Percentiles rank a stretch among this genome's conserved stretches.
These are phyloP conservation scores for Citrullus colocynthis DNA, from an alignment of 306 rosid species.

Conservation along the genomic window DNA sequence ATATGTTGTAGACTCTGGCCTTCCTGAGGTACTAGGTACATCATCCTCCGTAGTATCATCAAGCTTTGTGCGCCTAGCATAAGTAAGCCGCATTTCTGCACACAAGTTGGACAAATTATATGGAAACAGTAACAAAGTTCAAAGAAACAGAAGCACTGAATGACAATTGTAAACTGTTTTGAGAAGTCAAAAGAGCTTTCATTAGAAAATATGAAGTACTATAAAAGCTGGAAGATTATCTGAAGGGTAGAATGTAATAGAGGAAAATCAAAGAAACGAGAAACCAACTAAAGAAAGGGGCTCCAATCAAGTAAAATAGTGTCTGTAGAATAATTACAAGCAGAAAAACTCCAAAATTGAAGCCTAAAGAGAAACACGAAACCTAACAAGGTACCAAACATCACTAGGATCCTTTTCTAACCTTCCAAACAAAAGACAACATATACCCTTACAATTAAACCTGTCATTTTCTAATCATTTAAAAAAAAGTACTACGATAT, in stretches of 20 bases:
- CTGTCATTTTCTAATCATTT: neutral
- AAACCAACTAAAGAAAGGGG: no score
- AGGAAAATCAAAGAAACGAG: neutral
- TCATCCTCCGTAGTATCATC: constrained; percentile 87
- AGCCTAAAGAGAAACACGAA: no score
- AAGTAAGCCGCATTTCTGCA: constrained; percentile 81
- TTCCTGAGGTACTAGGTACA: constrained; percentile 87
- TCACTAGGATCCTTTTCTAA: no score
- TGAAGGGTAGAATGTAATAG: neutral
- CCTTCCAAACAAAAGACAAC: neutral
- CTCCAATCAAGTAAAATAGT: no score
- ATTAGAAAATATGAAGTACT: neutral
- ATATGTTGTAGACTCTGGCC: constrained; percentile 50
- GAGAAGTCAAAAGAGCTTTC: neutral
- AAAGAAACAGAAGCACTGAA: neutral
- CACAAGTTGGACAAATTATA: constrained; percentile 1
- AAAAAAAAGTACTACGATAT: neutral
- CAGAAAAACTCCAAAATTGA: no score
- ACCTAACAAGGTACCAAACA: no score
- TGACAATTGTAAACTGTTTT: neutral
- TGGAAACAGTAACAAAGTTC: neutral
- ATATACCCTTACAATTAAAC: neutral
- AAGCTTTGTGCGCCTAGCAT: constrained; percentile 62
- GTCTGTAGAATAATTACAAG: no score
- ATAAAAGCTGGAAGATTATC: neutral